Conservation (phyloP, 441 rosid species). For the Eugenia klotzschiana region DNA sequence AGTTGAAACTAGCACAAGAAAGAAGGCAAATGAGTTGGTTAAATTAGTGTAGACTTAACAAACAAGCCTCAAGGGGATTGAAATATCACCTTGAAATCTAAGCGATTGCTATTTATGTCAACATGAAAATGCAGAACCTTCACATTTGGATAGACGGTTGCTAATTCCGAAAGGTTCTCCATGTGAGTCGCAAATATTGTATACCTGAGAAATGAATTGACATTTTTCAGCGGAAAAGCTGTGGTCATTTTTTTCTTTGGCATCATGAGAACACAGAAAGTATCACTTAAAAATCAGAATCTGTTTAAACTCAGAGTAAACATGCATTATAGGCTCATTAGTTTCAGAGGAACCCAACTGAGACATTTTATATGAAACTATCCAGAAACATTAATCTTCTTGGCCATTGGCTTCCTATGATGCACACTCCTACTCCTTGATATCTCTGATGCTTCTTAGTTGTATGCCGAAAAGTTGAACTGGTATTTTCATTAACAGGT, state of each 20-base stretch:
- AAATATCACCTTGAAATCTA: slow-evolving; percentile 73
- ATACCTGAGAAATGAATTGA: slow-evolving; percentile 35
- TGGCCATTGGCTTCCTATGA: not conserved
- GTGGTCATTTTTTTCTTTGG: not conserved
- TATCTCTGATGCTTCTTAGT: not conserved
- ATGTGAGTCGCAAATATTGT: slow-evolving; percentile 87
- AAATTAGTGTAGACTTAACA: not conserved
- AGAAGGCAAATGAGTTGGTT: not conserved
- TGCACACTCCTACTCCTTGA: not conserved
- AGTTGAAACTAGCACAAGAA: slow-evolving; percentile 52
- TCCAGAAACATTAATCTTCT: not conserved
- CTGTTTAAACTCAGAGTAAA: not conserved
- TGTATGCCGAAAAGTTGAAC: not conserved
- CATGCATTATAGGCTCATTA: not conserved
- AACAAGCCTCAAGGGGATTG: not conserved
- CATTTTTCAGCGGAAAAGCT: not conserved
- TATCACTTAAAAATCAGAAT: not conserved
- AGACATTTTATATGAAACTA: not conserved
- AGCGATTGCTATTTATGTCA: slow-evolving; percentile 52
- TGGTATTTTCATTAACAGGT: not conserved
- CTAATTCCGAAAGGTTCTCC: slow-evolving; percentile 80
- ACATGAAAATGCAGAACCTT: slow-evolving; percentile 79
- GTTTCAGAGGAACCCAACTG: not conserved
- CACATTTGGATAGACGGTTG: slow-evolving; percentile 79
- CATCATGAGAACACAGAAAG: not conserved